Evolutionary conservation across 768 basidiomycete species (phyloP), one percentile per base, ranked within the genome.

Genomic region (Scleroderma bovista): DNA sequence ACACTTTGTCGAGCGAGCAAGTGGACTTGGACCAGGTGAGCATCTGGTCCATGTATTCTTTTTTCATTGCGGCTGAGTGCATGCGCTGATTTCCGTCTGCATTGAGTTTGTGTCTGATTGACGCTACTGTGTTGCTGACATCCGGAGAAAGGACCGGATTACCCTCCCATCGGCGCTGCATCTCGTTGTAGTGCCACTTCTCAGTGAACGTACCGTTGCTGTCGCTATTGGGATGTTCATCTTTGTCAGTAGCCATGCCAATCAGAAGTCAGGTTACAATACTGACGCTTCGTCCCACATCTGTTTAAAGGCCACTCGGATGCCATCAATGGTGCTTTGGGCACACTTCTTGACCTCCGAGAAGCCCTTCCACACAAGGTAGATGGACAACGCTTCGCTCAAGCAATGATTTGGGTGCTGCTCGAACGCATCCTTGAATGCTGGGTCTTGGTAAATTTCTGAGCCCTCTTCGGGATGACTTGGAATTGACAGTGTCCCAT

Each of bases 1-100:
- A 42, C n/a, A 16, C 15, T 10, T 26, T 32, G 10, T 41, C 40
- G 0, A 49, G 31, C 6, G 26, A 29, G 26, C 48, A 49, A 4
- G 3, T n/a, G 3, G 48, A 32, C 7, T 49, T 6, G 3, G 39
- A 34, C 47, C 41, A 49, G 22, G 15, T 17, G 20, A 49, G 15
- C 12, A 26, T 23, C n/a, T 2, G 19, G 5, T 36, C n/a, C 34
- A 36, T 36, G 12, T 36, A 36, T 36, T 36, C 34, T 13, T 36
- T 36, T 8, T 37, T 51, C 42, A 67, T 67, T 2, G 66, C 65
- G 20, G 22, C 37, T 1, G 67, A 68, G 52, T 73, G 61, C 4
- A 51, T 59, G 26, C 55, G 59, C 15, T 57, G 16, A 13, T 48
- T 58, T 1, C 59, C 63, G 33, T 63, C 58, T 1, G 48, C 32